phyloP scores from a whole-genome alignment of 2,329 filamentous ascomycete genomes.

The Paramyrothecium roridum region DNA sequence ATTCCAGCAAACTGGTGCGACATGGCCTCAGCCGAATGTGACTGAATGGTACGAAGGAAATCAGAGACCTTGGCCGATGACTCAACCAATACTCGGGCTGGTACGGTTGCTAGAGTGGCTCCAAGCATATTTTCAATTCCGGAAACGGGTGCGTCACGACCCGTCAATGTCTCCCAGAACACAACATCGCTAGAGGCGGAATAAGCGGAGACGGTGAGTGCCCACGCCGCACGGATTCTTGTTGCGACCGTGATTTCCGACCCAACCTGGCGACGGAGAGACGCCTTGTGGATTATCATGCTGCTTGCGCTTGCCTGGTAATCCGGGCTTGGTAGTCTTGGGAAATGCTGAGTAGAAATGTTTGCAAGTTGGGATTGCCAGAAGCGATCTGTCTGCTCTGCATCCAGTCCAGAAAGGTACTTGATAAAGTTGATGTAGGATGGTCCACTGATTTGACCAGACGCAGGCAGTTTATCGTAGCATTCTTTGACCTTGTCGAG shows the following conservation, averaged over 20 bases:
- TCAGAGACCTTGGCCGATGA: conserved; percentile 2
- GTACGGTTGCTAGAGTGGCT: conserved; percentile 14
- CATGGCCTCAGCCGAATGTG: conserved; percentile 6
- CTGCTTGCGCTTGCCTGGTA: conserved; percentile 11
- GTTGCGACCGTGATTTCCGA: conserved; percentile 15
- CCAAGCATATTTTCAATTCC: conserved; percentile 16
- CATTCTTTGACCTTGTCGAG: conserved; percentile 14
- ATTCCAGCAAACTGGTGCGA: conserved; percentile 9
- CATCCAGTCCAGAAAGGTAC: conserved; percentile 6
- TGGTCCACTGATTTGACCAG: neutral
- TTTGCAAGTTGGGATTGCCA: conserved; percentile 12
- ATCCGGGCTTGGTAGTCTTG: conserved; percentile 11
- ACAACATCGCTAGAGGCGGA: conserved; percentile 12
- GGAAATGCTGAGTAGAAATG: conserved; percentile 14
- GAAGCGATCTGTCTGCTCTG: conserved; percentile 6
- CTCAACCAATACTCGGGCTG: conserved; percentile 4
- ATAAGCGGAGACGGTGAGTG: conserved; percentile 13
- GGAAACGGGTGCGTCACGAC: conserved; percentile 13
- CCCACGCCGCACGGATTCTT: conserved; percentile 16
- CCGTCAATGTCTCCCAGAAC: conserved; percentile 18
- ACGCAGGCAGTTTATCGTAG: conserved; percentile 3
- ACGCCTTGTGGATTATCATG: conserved; percentile 11
- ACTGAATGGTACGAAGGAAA: conserved; percentile 9
- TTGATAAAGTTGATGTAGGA: conserved; percentile 11
- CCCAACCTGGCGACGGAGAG: neutral